A percentile compares a stretch with the other conserved stretches of the same genome.
Conservation (phyloP, 192 early-diverging fungal genomes). For the Coemansia sp. region DNA sequence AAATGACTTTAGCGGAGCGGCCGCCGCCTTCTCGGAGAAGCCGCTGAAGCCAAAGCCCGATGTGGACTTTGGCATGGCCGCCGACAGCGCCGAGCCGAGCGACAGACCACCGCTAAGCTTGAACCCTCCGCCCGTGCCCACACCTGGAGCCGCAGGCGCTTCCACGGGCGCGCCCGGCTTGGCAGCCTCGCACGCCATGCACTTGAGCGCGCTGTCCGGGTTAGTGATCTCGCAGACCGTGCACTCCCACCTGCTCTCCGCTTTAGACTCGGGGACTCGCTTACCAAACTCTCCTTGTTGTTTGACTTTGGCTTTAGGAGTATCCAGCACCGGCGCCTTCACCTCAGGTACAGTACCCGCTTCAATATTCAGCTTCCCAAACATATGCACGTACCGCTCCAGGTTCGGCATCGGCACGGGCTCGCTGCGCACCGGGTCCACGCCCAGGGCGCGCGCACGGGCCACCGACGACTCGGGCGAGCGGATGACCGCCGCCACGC, state of each 20-base stretch:
- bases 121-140: slow-evolving; percentile 18
- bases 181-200: slow-evolving; percentile 27
- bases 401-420: slow-evolving; percentile 41
- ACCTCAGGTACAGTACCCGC: slow-evolving; percentile 11
- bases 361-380: slow-evolving; percentile 39
- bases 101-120: slow-evolving; percentile 20
- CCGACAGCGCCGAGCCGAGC: slow-evolving; percentile 4
- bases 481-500: slow-evolving; percentile 17
- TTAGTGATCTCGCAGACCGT: slow-evolving; percentile 19
- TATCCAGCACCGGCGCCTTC: not conserved
- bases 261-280: not conserved
- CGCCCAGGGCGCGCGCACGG: not conserved
- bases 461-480: slow-evolving; percentile 12
- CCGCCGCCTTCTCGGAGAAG: not conserved
- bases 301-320: not conserved
- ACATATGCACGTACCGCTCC: slow-evolving; percentile 39
- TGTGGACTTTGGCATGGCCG: not conserved
- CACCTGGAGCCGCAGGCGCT: not conserved
- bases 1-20: slow-evolving; percentile 14
- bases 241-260: slow-evolving; percentile 17
- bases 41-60: not conserved
- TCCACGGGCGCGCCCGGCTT: slow-evolving; percentile 10
- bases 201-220: slow-evolving; percentile 6
- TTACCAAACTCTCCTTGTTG: no score
- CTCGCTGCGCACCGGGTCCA: not conserved